phyloP scores from a whole-genome alignment of 148 eudicot species.

The Camellia granthamiana region DNA sequence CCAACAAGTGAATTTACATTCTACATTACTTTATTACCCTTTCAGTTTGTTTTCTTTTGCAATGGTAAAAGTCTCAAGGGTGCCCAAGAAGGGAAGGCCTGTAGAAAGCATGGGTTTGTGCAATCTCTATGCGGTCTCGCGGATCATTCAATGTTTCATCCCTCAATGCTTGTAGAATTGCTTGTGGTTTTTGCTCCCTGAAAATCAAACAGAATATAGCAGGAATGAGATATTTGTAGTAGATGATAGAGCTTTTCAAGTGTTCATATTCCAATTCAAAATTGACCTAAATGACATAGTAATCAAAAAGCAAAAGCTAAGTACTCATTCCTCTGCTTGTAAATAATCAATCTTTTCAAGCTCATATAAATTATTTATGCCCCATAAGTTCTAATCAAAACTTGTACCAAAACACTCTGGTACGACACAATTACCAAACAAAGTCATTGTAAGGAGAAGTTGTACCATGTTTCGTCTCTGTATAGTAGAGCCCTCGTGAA shows the following conservation, averaged over 20 bases:
- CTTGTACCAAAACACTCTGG: not conserved
- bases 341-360: too few species aligned
- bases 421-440: not conserved
- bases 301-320: not conserved
- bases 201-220: not conserved
- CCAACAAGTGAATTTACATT: not conserved
- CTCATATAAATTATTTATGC: too few species aligned
- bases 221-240: not conserved
- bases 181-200: conserved; percentile 74
- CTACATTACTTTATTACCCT: not conserved
- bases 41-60: not conserved
- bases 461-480: not conserved
- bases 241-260: not conserved
- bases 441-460: not conserved
- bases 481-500: not conserved
- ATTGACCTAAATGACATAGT: not conserved
- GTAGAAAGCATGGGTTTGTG: conserved; percentile 83
- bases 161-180: conserved; percentile 81
- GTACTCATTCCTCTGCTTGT: too few species aligned
- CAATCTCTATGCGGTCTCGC: conserved; percentile 83
- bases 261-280: not conserved
- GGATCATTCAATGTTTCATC: conserved; percentile 97
- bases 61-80: conserved; percentile 24
- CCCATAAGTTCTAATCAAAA: too few species aligned
- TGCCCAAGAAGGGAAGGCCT: conserved; percentile 85